Base-by-base conservation (phyloP, 352 stramenopile genomes). In the Pythium rishiriense region DNA sequence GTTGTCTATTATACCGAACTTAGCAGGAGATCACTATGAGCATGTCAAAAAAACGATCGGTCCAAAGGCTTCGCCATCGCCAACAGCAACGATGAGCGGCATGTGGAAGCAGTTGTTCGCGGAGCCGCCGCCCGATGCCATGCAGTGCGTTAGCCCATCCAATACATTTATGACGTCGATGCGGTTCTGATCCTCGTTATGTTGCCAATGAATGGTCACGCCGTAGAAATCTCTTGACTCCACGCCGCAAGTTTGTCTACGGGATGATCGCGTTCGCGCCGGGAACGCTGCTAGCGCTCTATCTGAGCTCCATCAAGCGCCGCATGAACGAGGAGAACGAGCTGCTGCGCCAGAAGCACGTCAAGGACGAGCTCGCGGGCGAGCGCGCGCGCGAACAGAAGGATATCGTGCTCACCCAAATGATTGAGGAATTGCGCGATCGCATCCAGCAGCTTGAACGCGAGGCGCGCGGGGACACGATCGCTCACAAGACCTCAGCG, bases 91-190 rank as follows among this genome's bases (percentile, higher is more conserved):
- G 42, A 67, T 45, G 37, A 56, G 52, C 37, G 25, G 57, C 22
- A 77, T 78, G 64, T 79, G 82, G 54, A 90, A 91, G 76, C 79
- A 88, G 73, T 81, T 93, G 70, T 90, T 93, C 64, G 74, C 71
- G 50, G 74, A 89, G 58, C 78, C 82, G 41, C 83, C 85, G 56
- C 71, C 76, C n/a, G 72, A 79, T 63, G 81, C 85, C 22, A 58
- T 87, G 41, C 78, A 93, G 85, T 91, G 70, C 62, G 82, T 83
- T 43, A 19, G 12, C 3, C 37, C 9, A 9, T 10, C 2, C 33
- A 39, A 39, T 39, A 3, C 17, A 14, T 1, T 14, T 39, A 39
- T 12, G 33, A 14, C n/a, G n/a, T n/a, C 33, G 17, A 39, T 39
- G 11, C 31, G 31, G 6, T 6, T 39, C 29, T 25, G 11, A 21